These are phyloP conservation scores for Phialemonium atrogriseum DNA, from an alignment of 2,329 filamentous ascomycete species.

Conservation along the genomic window DNA sequence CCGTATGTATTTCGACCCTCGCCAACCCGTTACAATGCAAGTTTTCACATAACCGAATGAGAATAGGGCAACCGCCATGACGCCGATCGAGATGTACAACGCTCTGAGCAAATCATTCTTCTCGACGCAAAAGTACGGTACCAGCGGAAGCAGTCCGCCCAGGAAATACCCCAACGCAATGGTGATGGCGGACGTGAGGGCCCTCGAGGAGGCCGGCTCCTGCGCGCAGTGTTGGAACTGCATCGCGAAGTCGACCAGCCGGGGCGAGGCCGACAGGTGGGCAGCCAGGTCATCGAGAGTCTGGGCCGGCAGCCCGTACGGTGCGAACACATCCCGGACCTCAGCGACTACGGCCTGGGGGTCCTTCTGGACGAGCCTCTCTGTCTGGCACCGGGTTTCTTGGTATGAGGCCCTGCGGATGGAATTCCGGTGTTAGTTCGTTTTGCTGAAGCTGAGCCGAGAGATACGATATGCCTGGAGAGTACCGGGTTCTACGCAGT, in stretches of 20 bases:
- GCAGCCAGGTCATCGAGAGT: slow-evolving; percentile 33
- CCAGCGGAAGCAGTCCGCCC: slow-evolving; percentile 56
- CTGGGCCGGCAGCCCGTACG: slow-evolving; percentile 29
- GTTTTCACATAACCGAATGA: slow-evolving; percentile 56
- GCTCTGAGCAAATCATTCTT: slow-evolving; percentile 28
- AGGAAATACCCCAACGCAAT: slow-evolving; percentile 60
- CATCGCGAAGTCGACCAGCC: slow-evolving; percentile 46
- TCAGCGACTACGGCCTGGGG: slow-evolving; percentile 30
- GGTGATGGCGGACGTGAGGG: slow-evolving; percentile 49
- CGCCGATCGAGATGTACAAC: slow-evolving; percentile 46
- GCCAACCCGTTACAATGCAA: slow-evolving; percentile 19
- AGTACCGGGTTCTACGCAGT: too few species aligned
- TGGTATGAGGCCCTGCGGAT: slow-evolving; percentile 33
- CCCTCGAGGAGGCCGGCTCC: slow-evolving; percentile 27
- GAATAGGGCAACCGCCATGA: slow-evolving; percentile 53
- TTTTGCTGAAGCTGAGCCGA: not conserved
- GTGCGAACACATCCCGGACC: slow-evolving; percentile 32
- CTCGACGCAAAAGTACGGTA: slow-evolving; percentile 55
- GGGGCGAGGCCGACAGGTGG: slow-evolving; percentile 34
- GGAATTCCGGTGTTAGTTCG: not conserved
- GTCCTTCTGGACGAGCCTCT: slow-evolving; percentile 25
- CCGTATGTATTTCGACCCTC: slow-evolving; percentile 5
- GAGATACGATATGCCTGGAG: too few species aligned
- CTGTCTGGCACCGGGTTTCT: slow-evolving; percentile 30
- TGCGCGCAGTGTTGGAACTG: slow-evolving; percentile 40